Percentiles rank a stretch among this genome's conserved stretches.
These are phyloP conservation scores for Ampelomyces quisqualis DNA, from an alignment of 2,329 filamentous ascomycete species.

Conservation along the genomic window DNA sequence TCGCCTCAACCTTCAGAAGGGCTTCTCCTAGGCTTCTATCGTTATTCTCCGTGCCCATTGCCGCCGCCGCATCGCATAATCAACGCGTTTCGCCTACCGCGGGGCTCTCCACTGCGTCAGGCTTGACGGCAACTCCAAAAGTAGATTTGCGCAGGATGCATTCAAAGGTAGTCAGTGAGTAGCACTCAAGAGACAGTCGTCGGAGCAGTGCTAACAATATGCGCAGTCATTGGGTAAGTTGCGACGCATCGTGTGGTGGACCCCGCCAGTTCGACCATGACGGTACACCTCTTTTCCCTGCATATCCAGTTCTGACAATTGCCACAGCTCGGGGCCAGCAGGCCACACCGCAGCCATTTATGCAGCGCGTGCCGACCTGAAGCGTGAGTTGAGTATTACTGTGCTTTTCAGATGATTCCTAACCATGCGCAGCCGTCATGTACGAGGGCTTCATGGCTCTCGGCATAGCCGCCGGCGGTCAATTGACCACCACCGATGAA, in stretches of 20 bases:
- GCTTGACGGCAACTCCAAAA: constrained; percentile 22
- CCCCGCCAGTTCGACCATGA: constrained; percentile 23
- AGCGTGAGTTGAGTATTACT: constrained; percentile 60
- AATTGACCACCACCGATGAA: constrained; percentile 97
- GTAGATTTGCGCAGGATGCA: constrained; percentile 69
- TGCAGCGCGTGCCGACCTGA: constrained; percentile 88
- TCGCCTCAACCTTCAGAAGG: constrained; percentile 77
- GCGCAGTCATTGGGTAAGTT: constrained; percentile 42
- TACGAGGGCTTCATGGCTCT: constrained; percentile 99
- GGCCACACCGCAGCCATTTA: constrained; percentile 98
- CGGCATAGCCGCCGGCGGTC: constrained; percentile 91
- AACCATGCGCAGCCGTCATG: constrained; percentile 65
- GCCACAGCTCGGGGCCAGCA: constrained; percentile 81
- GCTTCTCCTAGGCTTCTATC: constrained; percentile 67
- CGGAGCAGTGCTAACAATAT: constrained; percentile 26
- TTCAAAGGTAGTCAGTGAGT: constrained; percentile 85
- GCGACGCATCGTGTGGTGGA: constrained; percentile 16
- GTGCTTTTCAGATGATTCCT: constrained; percentile 7
- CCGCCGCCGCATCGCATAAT: constrained; percentile 69
- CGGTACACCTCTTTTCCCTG: no score
- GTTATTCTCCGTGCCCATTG: constrained; percentile 69
- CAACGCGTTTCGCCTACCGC: constrained; percentile 54
- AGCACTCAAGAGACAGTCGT: constrained; percentile 1
- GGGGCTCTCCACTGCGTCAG: constrained; percentile 46
- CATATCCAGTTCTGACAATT: constrained; percentile 33